Conservation (phyloP, 129 eudicot genomes). For the Artemisia annua region DNA sequence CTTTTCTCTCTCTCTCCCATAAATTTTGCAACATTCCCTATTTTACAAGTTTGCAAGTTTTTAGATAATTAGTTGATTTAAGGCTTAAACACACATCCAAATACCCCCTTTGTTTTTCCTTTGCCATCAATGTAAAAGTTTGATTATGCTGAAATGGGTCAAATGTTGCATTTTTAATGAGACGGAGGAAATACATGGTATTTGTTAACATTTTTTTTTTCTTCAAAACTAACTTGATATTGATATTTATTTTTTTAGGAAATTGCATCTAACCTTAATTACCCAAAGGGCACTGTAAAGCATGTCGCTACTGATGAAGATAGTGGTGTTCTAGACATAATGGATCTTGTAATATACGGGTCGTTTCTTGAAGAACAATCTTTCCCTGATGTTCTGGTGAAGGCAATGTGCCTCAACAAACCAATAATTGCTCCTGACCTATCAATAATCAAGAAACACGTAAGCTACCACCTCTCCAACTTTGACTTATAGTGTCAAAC, state of each 20-base stretch:
- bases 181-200: not conserved
- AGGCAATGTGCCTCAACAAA: slow-evolving; percentile 86
- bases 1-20: not conserved
- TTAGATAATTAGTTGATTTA: too few relatives aligned
- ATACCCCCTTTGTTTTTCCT: too few relatives aligned
- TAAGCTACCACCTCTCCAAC: slow-evolving; percentile 39
- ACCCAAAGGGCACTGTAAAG: slow-evolving; percentile 62
- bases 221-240: slow-evolving; percentile 6
- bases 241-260: slow-evolving; percentile 40
- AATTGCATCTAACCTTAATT: slow-evolving; percentile 59
- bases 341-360: slow-evolving; percentile 79
- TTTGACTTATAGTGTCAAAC: slow-evolving; percentile 20
- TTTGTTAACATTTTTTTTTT: not conserved
- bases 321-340: slow-evolving; percentile 37
- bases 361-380: slow-evolving; percentile 74
- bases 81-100: not conserved
- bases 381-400: slow-evolving; percentile 68
- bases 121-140: too few relatives aligned
- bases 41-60: not conserved
- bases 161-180: not conserved
- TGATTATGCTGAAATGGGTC: too few relatives aligned
- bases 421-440: slow-evolving; percentile 81
- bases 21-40: not conserved
- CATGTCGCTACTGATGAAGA: slow-evolving; percentile 51
- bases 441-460: slow-evolving; percentile 61